These are phyloP conservation scores for Paecilomyces niveus DNA, from an alignment of 2,329 filamentous ascomycete species.

Conservation along the genomic window DNA sequence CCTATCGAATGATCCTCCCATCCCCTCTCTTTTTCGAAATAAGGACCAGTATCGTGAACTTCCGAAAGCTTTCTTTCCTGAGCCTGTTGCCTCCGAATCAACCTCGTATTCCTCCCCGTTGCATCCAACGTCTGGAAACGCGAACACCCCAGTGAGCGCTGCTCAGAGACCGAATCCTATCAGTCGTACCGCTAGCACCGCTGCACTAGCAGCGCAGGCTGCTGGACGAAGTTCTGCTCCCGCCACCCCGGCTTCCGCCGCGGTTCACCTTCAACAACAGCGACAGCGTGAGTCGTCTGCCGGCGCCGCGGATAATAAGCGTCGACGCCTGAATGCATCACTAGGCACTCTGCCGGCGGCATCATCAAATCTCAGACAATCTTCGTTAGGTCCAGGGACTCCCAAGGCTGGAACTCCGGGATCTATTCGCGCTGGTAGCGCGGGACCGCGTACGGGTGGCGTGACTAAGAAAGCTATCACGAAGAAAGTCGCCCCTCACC, in stretches of 20 bases:
- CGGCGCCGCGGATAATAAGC: conserved; percentile 50
- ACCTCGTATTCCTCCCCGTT: conserved; percentile 41
- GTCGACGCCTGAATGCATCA: conserved; percentile 49
- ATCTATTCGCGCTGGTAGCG: conserved; percentile 51
- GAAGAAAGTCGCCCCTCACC: conserved; percentile 51
- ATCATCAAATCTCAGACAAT: conserved; percentile 52
- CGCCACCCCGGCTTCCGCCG: conserved; percentile 34
- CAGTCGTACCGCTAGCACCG: conserved; percentile 24
- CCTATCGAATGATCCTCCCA: conserved; percentile 50
- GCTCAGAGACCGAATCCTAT: conserved; percentile 41
- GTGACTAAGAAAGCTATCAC: conserved; percentile 39
- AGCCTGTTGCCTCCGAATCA: conserved; percentile 36
- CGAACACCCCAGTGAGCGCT: conserved; percentile 45
- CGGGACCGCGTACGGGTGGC: conserved; percentile 42
- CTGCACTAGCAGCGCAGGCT: conserved; percentile 31
- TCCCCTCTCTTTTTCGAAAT: conserved; percentile 52
- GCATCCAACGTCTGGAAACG: conserved; percentile 50
- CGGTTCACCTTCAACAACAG: conserved; percentile 39
- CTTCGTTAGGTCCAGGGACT: conserved; percentile 56
- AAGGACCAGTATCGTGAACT: conserved; percentile 37
- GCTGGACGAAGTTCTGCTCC: conserved; percentile 38
- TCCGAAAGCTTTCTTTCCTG: conserved; percentile 44
- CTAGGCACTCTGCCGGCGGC: conserved; percentile 48
- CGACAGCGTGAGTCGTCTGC: conserved; percentile 49
- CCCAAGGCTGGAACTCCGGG: conserved; percentile 51